These are phyloP conservation scores for Dendrobium officinale DNA, from an alignment of 106 monocot genomes.

Conservation along the genomic window DNA sequence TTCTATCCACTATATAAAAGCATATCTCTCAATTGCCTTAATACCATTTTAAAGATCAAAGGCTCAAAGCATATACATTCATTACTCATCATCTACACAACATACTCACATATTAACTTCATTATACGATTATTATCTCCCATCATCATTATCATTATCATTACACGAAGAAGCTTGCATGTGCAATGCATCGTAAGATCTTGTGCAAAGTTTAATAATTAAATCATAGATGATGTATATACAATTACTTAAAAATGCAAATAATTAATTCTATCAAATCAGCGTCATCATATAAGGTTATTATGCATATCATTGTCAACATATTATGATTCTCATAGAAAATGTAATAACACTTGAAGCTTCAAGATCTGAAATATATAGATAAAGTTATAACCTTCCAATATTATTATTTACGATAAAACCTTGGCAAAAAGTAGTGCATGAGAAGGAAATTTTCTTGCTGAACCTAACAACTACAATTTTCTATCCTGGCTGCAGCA, in stretches of 20 bases:
- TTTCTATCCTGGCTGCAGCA: slow-evolving; percentile 32
- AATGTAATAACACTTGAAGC: neutral
- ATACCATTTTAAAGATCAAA: neutral
- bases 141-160: neutral
- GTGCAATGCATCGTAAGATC: neutral
- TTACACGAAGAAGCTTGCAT: neutral
- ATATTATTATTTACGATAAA: neutral
- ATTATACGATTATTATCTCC: neutral
- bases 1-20: neutral
- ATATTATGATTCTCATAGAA: no score
- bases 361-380: neutral
- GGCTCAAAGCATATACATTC: neutral
- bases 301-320: no score
- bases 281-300: no score
- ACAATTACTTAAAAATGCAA: neutral
- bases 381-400: neutral
- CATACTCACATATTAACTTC: neutral
- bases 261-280: no score
- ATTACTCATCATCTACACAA: neutral
- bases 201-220: neutral
- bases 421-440: neutral
- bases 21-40: neutral
- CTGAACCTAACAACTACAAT: neutral
- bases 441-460: neutral
- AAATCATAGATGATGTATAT: neutral